Conservation (phyloP, 2,329 filamentous ascomycete genomes). For the Diaporthe aspalathi region DNA sequence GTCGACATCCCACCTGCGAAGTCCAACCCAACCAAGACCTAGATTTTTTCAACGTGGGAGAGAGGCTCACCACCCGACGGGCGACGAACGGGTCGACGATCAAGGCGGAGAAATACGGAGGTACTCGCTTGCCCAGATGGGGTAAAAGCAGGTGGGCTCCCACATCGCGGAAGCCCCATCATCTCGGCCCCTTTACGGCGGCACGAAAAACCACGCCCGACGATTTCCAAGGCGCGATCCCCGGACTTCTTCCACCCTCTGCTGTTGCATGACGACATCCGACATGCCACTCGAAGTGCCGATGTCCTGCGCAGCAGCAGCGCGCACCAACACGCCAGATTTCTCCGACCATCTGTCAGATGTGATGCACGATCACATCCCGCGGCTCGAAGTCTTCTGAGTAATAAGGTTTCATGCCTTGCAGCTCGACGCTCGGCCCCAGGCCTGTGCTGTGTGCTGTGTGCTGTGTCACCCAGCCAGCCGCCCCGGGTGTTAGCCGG, state of each 20-base stretch:
- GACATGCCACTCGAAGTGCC: conserved; percentile 24
- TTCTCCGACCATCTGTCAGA: conserved; percentile 16
- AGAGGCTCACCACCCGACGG: background rate
- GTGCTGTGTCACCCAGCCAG: too few species aligned
- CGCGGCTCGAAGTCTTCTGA: background rate
- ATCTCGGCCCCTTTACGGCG: conserved; percentile 28
- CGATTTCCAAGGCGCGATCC: conserved; percentile 23
- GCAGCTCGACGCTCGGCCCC: background rate
- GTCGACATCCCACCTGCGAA: background rate
- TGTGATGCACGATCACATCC: conserved; percentile 14
- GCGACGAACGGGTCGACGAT: background rate
- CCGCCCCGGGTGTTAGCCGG: too few species aligned
- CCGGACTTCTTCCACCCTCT: conserved; percentile 30
- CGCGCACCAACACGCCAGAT: background rate
- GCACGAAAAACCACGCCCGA: conserved; percentile 24
- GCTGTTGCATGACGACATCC: conserved; percentile 30
- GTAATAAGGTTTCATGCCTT: background rate
- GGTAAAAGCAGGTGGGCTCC: conserved; percentile 25
- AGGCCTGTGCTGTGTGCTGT: background rate
- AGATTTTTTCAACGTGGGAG: background rate
- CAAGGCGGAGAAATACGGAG: conserved; percentile 19
- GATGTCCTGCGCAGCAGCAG: background rate
- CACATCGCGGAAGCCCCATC: conserved; percentile 16
- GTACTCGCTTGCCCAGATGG: conserved; percentile 22
- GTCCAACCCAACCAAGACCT: background rate